A percentile compares a stretch with the other conserved stretches of the same genome.
These are phyloP conservation scores for Sporobolomyces pararoseus DNA, from an alignment of 768 basidiomycete genomes.

Conservation along the genomic window DNA sequence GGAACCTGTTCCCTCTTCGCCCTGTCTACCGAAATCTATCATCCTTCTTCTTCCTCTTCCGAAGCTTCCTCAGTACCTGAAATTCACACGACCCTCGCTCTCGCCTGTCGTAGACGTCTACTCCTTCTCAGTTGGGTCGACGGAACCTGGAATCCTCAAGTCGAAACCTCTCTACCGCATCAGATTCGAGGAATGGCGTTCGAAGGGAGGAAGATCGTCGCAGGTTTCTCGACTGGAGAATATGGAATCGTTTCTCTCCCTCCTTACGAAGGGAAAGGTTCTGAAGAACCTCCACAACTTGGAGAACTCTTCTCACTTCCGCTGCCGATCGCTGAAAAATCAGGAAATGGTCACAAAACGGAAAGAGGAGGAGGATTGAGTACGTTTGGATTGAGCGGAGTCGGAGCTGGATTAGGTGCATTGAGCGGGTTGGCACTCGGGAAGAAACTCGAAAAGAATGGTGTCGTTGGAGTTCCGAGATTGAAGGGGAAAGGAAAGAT, in stretches of 20 bases:
- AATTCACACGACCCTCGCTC: conserved; percentile 68
- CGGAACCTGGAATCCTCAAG: conserved; percentile 61
- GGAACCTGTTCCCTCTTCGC: conserved; percentile 73
- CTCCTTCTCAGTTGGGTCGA: conserved; percentile 84
- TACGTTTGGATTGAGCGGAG: conserved; percentile 15
- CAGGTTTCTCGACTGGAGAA: conserved; percentile 76
- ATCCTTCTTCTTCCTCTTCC: conserved; percentile 44
- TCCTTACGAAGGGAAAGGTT: conserved; percentile 57
- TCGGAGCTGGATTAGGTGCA: conserved; percentile 19
- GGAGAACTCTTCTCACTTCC: conserved; percentile 38
- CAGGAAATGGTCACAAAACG: neutral
- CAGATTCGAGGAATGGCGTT: conserved; percentile 83
- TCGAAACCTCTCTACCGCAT: conserved; percentile 78
- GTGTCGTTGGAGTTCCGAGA: conserved; percentile 25
- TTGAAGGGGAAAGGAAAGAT: conserved; percentile 8
- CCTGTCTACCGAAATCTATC: conserved; percentile 61
- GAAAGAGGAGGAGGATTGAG: conserved; percentile 9
- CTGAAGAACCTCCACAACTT: conserved; percentile 51
- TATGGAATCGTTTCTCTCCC: conserved; percentile 60
- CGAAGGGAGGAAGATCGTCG: conserved; percentile 56
- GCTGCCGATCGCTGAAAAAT: conserved; percentile 2
- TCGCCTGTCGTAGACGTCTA: conserved; percentile 80
- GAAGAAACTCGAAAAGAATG: conserved; percentile 41
- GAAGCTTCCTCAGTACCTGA: conserved; percentile 50
- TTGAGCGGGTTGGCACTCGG: conserved; percentile 16